Conservation (phyloP, 2,329 filamentous ascomycete genomes). For the Polychaeton citri region DNA sequence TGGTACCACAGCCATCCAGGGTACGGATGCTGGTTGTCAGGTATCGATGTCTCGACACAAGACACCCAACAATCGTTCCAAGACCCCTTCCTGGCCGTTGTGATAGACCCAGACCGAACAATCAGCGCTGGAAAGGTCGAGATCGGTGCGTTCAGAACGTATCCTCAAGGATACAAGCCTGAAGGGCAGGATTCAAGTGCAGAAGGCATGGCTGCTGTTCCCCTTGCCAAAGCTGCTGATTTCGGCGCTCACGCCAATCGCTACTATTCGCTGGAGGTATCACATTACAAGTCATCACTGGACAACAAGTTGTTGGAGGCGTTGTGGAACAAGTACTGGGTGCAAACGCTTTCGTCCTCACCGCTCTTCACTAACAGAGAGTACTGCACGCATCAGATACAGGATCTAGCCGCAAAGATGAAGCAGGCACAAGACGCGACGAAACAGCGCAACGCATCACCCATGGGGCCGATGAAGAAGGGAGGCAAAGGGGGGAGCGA, state of each 20-base stretch:
- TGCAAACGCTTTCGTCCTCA: slow-evolving; percentile 83
- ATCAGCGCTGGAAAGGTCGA: slow-evolving; percentile 92
- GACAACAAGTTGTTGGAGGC: slow-evolving; percentile 76
- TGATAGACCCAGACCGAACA: slow-evolving; percentile 91
- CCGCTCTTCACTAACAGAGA: slow-evolving; percentile 86
- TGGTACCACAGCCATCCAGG: slow-evolving; percentile 98
- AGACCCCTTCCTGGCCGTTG: slow-evolving; percentile 88
- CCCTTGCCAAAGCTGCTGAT: slow-evolving; percentile 85
- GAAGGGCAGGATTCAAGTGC: slow-evolving; percentile 23
- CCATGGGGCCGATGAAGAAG: slow-evolving; percentile 12
- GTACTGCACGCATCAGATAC: slow-evolving; percentile 83
- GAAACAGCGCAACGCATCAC: slow-evolving; percentile 13
- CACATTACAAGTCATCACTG: slow-evolving; percentile 86
- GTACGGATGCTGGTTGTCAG: slow-evolving; percentile 94
- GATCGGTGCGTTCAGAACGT: slow-evolving; percentile 92
- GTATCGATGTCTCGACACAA: slow-evolving; percentile 89
- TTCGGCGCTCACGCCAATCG: slow-evolving; percentile 84
- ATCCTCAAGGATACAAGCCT: slow-evolving; percentile 58
- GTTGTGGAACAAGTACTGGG: slow-evolving; percentile 99
- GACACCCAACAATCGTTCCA: slow-evolving; percentile 70
- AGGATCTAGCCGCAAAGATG: slow-evolving; percentile 75
- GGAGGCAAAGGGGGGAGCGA: slow-evolving; percentile 24
- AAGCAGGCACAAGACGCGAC: slow-evolving; percentile 28
- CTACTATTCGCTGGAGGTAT: slow-evolving; percentile 85
- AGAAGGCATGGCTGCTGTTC: slow-evolving; percentile 63